Evolutionary conservation across 2,329 filamentous ascomycete species (phyloP).

Genomic region (Dendrostoma leiphaemia): DNA sequence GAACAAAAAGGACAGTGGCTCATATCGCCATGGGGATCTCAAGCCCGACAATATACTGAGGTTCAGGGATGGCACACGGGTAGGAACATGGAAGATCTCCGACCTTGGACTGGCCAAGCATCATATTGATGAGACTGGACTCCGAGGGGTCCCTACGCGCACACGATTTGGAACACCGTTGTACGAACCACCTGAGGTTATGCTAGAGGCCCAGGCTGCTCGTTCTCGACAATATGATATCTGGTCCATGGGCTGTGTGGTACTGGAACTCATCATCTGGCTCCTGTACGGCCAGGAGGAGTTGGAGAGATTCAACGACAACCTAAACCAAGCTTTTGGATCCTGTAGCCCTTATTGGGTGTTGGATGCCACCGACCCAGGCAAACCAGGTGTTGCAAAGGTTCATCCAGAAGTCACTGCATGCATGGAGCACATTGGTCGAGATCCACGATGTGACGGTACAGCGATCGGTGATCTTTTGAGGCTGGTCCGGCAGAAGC

Average conservation of each 20-base stretch:
- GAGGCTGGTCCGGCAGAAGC: too few species aligned
- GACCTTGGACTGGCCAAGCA: neutral
- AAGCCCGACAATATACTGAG: neutral
- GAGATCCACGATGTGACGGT: too few species aligned
- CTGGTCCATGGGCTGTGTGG: constrained; percentile 8
- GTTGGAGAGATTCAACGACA: neutral
- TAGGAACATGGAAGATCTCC: neutral
- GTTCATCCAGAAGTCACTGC: too few species aligned
- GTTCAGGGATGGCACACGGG: neutral
- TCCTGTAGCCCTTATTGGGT: neutral
- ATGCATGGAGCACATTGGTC: too few species aligned
- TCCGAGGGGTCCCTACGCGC: neutral
- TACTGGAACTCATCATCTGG: constrained; percentile 7
- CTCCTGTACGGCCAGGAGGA: constrained; percentile 1
- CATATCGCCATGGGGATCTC: constrained; percentile 1
- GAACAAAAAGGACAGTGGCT: neutral
- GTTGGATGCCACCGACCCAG: too few species aligned
- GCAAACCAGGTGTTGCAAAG: too few species aligned
- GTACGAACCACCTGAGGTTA: constrained; percentile 2
- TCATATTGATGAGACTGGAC: neutral
- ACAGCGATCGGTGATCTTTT: too few species aligned
- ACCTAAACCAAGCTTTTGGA: neutral
- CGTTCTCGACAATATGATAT: neutral
- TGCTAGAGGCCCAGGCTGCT: neutral
- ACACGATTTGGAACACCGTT: neutral